Evolutionary conservation across 495 filamentous ascomycete genomes (phyloP).

Genomic region (Xylaria palmicola): DNA sequence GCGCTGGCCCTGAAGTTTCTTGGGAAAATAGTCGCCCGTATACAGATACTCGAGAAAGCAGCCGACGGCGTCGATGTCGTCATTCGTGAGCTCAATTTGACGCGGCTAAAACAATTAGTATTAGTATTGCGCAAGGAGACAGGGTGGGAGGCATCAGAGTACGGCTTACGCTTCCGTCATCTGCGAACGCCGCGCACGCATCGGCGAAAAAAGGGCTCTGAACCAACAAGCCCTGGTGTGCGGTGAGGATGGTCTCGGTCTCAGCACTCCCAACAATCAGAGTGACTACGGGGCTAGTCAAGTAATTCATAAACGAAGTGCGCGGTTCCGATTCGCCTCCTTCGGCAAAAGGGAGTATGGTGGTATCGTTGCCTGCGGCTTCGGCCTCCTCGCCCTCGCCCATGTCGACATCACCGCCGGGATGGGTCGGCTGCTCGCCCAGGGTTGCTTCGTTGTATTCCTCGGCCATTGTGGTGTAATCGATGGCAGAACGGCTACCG

Average conservation of each 20-base stretch:
- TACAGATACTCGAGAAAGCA: slow-evolving; percentile 93
- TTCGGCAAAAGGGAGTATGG: slow-evolving; percentile 43
- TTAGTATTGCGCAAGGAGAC: slow-evolving; percentile 3
- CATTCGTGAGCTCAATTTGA: slow-evolving; percentile 64
- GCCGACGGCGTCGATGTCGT: slow-evolving; percentile 77
- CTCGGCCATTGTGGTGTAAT: slow-evolving; percentile 34
- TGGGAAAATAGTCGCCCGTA: slow-evolving; percentile 84
- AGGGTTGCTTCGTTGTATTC: slow-evolving; percentile 37
- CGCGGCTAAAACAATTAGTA: slow-evolving; percentile 46
- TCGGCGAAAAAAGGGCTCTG: slow-evolving; percentile 74
- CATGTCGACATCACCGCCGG: slow-evolving; percentile 52
- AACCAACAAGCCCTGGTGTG: slow-evolving; percentile 74
- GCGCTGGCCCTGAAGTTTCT: slow-evolving; percentile 55
- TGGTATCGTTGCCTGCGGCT: slow-evolving; percentile 20
- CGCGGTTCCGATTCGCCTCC: slow-evolving; percentile 43
- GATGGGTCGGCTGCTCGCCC: slow-evolving; percentile 38
- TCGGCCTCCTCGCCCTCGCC: slow-evolving; percentile 32
- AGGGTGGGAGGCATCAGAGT: neutral
- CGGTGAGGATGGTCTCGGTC: slow-evolving; percentile 61
- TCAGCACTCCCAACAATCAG: slow-evolving; percentile 68
- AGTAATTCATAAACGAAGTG: slow-evolving; percentile 54
- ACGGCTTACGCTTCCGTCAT: slow-evolving; percentile 47
- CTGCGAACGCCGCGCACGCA: slow-evolving; percentile 55
- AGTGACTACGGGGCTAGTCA: slow-evolving; percentile 78
- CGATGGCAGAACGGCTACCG: neutral